Evolutionary conservation across 768 basidiomycete species (phyloP), one percentile per base, ranked within the genome.

Genomic region (Termitomyces sp.): DNA sequence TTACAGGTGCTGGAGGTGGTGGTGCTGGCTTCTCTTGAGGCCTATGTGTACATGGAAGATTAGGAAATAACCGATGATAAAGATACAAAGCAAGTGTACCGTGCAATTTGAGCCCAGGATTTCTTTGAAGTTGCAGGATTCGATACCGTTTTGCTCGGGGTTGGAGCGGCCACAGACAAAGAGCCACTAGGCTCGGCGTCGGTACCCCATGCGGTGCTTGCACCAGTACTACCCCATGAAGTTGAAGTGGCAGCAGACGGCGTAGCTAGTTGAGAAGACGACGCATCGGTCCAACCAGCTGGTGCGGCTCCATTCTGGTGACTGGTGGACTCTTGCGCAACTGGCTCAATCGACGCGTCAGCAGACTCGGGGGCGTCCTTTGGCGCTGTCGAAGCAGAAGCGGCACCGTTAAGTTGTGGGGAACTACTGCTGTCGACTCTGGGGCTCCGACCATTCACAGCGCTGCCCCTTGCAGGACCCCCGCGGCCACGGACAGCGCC

Each of bases 31-130:
- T 90, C 68, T 89, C 87, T 63, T 87, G 84, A 24, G 81, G 80
- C 54, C 87, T 90, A 60, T 26, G 20, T 36, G 44, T 22, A 9
- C 32, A 14, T 35, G 18, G 13, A 44, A 18, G 38, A 18, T 63
- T 36, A 52, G 33, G 26, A 48, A 60, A 47, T 53, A 57, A 50
- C 14, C 22, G 14, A 2, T 35, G 63, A 56, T 46, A 26, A 32
- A 58, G 32, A 28, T 26, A 58, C 42, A 42, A 60, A 46, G 33
- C 52, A 30, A 57, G 73, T 80, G 7, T 66, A 88, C 90, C 86
- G 78, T 61, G 91, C 90, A 68, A 93, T 78, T 65, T 93, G 88
- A 8, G 91, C 91, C 90, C 90, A 93, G 36, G 91, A 92, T 59
- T 89, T 71, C 74, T 91, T 90, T 8, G 88, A 84, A 13, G 82